Evolutionary conservation across 495 filamentous ascomycete species (phyloP).

Genomic region (Talaromyces wortmannii): DNA sequence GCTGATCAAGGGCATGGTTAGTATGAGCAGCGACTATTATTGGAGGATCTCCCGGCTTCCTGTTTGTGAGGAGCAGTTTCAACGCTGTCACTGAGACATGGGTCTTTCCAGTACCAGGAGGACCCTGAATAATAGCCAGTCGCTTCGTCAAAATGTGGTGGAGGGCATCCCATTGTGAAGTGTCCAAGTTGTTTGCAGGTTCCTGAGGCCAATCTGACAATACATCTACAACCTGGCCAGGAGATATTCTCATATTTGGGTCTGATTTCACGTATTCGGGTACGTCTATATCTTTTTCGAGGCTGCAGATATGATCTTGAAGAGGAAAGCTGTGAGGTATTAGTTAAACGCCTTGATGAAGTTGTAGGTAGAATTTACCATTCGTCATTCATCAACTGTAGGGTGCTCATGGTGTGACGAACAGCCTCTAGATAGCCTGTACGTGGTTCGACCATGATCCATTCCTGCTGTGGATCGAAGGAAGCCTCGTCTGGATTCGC

Average conservation of each 20-base stretch:
- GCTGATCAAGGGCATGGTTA: constrained; percentile 88
- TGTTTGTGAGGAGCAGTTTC: constrained; percentile 58
- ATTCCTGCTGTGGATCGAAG: constrained; percentile 64
- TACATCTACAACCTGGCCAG: constrained; percentile 34
- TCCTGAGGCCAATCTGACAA: constrained; percentile 42
- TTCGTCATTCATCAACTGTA: constrained; percentile 63
- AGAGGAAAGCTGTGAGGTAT: constrained; percentile 49
- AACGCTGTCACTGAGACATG: constrained; percentile 68
- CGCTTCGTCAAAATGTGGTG: constrained; percentile 64
- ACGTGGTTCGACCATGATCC: constrained; percentile 72
- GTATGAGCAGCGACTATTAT: constrained; percentile 81
- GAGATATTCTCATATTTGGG: constrained; percentile 39
- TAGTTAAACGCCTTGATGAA: not conserved
- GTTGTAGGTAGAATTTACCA: constrained; percentile 32
- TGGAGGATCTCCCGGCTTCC: constrained; percentile 53
- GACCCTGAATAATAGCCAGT: constrained; percentile 80
- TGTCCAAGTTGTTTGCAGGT: constrained; percentile 51
- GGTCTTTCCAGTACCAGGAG: constrained; percentile 89
- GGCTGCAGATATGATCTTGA: constrained; percentile 50
- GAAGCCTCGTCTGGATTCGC: constrained; percentile 49
- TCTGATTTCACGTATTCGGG: constrained; percentile 43
- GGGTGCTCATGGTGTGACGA: constrained; percentile 61
- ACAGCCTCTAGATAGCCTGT: constrained; percentile 68
- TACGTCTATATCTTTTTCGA: constrained; percentile 34
- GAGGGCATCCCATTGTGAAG: constrained; percentile 62